These are phyloP conservation scores for Penicillium longicatenatum DNA, from an alignment of 495 filamentous ascomycete species.

Conservation along the genomic window DNA sequence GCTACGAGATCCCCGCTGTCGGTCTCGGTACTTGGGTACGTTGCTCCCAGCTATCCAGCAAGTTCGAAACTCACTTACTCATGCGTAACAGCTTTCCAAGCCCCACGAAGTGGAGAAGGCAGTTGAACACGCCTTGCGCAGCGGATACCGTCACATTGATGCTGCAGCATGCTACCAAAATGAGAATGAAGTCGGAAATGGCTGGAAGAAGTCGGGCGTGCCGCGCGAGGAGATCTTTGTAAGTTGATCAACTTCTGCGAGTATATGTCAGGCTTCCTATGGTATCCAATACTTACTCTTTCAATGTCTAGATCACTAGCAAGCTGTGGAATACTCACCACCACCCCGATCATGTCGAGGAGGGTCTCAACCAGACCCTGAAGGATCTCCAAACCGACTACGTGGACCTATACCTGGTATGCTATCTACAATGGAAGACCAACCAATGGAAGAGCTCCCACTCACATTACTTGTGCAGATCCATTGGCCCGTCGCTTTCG, in stretches of 20 bases:
- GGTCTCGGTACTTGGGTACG: slow-evolving; percentile 37
- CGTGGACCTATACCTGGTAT: slow-evolving; percentile 51
- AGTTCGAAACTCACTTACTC: neutral
- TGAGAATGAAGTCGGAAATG: slow-evolving; percentile 46
- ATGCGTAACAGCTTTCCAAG: slow-evolving; percentile 42
- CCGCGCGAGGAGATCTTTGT: slow-evolving; percentile 48
- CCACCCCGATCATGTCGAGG: slow-evolving; percentile 41
- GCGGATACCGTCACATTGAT: slow-evolving; percentile 51
- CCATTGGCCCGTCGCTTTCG: slow-evolving; percentile 53
- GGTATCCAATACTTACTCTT: neutral
- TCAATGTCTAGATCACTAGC: slow-evolving; percentile 34
- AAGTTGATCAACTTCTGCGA: slow-evolving; percentile 9
- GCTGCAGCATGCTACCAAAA: slow-evolving; percentile 43
- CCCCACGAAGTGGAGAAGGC: slow-evolving; percentile 51
- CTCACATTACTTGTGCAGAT: slow-evolving; percentile 24
- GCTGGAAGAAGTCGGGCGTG: slow-evolving; percentile 44
- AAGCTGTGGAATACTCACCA: slow-evolving; percentile 51
- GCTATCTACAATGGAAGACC: neutral
- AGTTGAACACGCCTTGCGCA: slow-evolving; percentile 48
- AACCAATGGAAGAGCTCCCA: neutral
- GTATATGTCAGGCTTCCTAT: neutral
- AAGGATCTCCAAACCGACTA: slow-evolving; percentile 47
- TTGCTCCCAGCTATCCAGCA: neutral
- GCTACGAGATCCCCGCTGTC: slow-evolving; percentile 41
- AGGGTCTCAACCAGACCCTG: slow-evolving; percentile 44